Base-by-base conservation (phyloP, 2,329 filamentous ascomycete species). In the Periglandula ipomoeae region DNA sequence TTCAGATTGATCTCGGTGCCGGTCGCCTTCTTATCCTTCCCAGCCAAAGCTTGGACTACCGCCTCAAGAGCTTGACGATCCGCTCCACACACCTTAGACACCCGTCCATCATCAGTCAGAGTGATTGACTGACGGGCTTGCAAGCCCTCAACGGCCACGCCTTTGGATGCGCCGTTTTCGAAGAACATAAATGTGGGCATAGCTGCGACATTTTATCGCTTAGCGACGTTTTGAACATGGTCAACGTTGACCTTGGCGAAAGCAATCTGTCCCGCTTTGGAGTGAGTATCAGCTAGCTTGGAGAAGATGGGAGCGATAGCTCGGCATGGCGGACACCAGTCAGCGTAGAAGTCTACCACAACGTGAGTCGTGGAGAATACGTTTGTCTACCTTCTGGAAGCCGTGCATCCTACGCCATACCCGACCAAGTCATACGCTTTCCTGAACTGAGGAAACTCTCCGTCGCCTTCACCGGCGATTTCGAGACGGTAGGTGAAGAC, bases 131-230 rank as follows among this genome's bases (percentile, higher is more conserved):
- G 50, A 5, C 54, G 46, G 6, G 44, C 49, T 13, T 49, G 26
- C 5, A 62, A 47, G 3, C 61, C 60, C 39, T 63, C 57, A n/a
- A 64, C 62, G 13, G 52, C 58, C 39, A 64, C 61, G 45, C 57
- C 59, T 46, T 53, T 52, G 6, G 59, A 59, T 66, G 85, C 67
- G 56, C 85, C 88, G 55, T 84, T 70, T 77, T 90, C 89, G 81
- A 91, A 95, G 64, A 95, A 71, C 49, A 87, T 61, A 70, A 97
- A 96, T 15, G 89, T 95, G 44, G 91, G 91, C 91, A 97, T 96
- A 66, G 90, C 89, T 60, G 85, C 82, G 67, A 97, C 78, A 56
- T 79, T 78, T 58, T 93, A 83, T 59, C 89, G 80, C 60, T 82
- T 76, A 24, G 88, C 55, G 23, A 59, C 50, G 49, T 32, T 48